Base-by-base conservation (phyloP, 2,329 filamentous ascomycete species). In the Hypomyces perniciosus region DNA sequence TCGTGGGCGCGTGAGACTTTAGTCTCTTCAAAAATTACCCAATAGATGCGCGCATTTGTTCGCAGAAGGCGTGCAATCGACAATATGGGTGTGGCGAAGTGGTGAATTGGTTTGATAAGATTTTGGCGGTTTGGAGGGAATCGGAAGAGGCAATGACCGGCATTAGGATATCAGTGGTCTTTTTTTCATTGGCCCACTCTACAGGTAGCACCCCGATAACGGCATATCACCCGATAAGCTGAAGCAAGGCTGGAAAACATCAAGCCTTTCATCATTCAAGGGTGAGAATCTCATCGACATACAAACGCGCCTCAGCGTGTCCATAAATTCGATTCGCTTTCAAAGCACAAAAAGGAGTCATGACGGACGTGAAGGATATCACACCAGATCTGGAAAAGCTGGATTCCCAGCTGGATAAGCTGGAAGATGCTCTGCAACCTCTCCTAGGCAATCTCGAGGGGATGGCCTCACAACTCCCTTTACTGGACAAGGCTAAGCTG, bases 401-500 rank as follows among this genome's bases (percentile, higher is more conserved):
- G 46, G 85, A 90, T 58, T 79, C 81, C 59, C 83, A 90, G 65
- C 80, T 97, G 46, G 88, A 95, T 69, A 80, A 85, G 50, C 78
- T 97, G 43, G 83, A 95, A 64, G 80, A 84, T 34, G 76, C 80
- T 4, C 76, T 97, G 29, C 71, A 80, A 56, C 90, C 92, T n/a
- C 72, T 97, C 5, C 72, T 95, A 28, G 74, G 76, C 34, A 77
- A 77, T 45, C 72, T 96, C 40, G 74, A 81, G 46, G 81, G 85
- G 38, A 80, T 82, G 51, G 83, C 89, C 5, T 84, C 83, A 50
- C 90, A 90, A 64, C 77, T 97, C 29, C 91, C 92, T 2, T 77
- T 97, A n/a, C 78, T 99, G 54, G 92, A 97, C 74, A 91, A 90
- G 72, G 90, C 93, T 6, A 96, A 97, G 72, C 83, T 96, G 53